Percentiles rank a stretch among this genome's conserved stretches.
phyloP scores from a whole-genome alignment of 179 eudicot genomes.

The Camellia oleifera region DNA sequence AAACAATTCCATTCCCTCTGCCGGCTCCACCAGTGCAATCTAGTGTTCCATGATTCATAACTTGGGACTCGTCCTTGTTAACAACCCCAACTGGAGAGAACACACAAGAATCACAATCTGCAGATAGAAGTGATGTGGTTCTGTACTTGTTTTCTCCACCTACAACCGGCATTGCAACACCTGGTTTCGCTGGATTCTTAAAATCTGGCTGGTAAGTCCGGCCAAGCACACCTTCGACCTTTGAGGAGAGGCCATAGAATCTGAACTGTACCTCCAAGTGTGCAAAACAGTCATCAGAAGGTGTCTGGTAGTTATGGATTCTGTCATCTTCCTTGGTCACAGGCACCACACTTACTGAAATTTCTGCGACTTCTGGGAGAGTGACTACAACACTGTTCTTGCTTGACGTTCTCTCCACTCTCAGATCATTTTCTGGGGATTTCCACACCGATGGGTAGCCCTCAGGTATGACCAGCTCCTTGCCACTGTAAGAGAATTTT shows the following conservation, averaged over 20 bases:
- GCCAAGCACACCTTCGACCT: slow-evolving; percentile 66
- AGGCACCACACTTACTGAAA: slow-evolving; percentile 50
- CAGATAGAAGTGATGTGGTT: background rate
- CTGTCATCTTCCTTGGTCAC: slow-evolving; percentile 49
- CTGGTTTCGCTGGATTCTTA: slow-evolving; percentile 47
- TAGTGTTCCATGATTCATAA: background rate
- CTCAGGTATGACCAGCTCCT: slow-evolving; percentile 23
- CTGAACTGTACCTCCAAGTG: slow-evolving; percentile 59
- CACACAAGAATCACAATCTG: background rate
- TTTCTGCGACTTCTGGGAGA: slow-evolving; percentile 40
- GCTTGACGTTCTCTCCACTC: slow-evolving; percentile 42
- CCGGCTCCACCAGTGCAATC: slow-evolving; percentile 13
- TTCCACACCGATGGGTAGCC: slow-evolving; percentile 28
- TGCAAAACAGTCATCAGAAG: slow-evolving; percentile 49
- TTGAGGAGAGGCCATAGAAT: slow-evolving; percentile 39
- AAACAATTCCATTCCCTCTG: slow-evolving; percentile 29
- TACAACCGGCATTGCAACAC: slow-evolving; percentile 57
- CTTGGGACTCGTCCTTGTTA: background rate
- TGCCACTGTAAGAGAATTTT: slow-evolving; percentile 35
- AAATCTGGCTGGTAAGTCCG: slow-evolving; percentile 58
- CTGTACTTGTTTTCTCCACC: slow-evolving; percentile 12
- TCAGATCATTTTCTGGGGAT: slow-evolving; percentile 19
- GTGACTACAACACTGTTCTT: slow-evolving; percentile 41
- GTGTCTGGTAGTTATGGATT: slow-evolving; percentile 54
- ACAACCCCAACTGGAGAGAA: slow-evolving; percentile 7